Evolutionary conservation across 2,329 filamentous ascomycete genomes (phyloP).

Genomic region (Pseudocercospora pini-densiflorae): DNA sequence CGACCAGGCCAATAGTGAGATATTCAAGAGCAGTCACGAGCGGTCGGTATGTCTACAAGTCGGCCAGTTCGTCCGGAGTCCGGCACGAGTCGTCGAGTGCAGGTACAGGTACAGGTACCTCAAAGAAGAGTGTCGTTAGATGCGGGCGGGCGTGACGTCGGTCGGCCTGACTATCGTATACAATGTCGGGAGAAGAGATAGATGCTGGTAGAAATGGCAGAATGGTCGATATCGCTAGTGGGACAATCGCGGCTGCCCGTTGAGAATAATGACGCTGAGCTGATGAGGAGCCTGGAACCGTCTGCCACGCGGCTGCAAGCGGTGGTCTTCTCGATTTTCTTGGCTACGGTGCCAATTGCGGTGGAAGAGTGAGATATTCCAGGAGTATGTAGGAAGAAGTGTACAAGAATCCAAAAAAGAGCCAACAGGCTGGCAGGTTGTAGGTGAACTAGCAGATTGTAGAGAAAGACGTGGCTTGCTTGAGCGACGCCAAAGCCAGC

Average conservation of each 20-base stretch:
- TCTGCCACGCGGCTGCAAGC: constrained; percentile 2
- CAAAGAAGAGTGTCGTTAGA: not conserved
- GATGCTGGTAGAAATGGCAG: not conserved
- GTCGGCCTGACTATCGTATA: not conserved
- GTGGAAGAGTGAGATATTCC: not conserved
- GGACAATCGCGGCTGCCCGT: constrained; percentile 16
- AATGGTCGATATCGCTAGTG: constrained; percentile 5
- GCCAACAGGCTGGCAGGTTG: not conserved
- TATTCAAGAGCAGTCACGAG: constrained; percentile 6
- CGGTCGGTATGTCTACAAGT: not conserved
- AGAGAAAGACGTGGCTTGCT: not conserved
- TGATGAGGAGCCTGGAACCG: not conserved
- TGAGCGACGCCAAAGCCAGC: not conserved
- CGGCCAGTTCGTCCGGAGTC: constrained; percentile 6
- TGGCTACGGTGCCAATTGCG: not conserved
- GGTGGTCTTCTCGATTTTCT: not conserved
- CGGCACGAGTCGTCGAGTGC: not conserved
- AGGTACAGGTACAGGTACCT: not conserved
- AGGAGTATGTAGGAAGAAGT: not conserved
- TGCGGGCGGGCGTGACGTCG: not conserved
- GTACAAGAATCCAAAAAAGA: not conserved
- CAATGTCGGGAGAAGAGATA: not conserved
- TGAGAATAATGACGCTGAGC: constrained; percentile 14
- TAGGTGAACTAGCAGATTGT: not conserved
- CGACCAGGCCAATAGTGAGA: constrained; percentile 35